These are phyloP conservation scores for Neoascochyta sp. DNA, from an alignment of 2,329 filamentous ascomycete species.

Conservation along the genomic window DNA sequence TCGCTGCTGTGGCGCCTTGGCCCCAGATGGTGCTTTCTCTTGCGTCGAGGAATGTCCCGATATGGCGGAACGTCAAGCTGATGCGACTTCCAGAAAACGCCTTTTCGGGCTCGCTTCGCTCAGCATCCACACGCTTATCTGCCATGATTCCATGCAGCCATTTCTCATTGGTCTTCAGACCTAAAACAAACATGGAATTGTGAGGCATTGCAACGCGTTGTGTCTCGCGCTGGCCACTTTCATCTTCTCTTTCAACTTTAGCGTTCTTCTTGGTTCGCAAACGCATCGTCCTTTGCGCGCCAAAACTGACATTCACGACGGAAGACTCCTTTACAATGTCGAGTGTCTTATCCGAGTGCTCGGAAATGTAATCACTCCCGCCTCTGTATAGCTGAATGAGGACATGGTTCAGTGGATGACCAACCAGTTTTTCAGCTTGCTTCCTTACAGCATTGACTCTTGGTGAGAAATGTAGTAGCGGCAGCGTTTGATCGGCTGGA, in stretches of 20 bases:
- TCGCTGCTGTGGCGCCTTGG: slow-evolving; percentile 76
- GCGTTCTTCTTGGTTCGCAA: slow-evolving; percentile 71
- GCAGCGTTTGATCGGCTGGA: slow-evolving; percentile 81
- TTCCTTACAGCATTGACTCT: slow-evolving; percentile 66
- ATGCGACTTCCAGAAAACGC: slow-evolving; percentile 75
- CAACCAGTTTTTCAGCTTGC: slow-evolving; percentile 66
- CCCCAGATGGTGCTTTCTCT: slow-evolving; percentile 77
- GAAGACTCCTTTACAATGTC: slow-evolving; percentile 78
- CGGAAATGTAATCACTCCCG: slow-evolving; percentile 86
- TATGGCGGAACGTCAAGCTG: slow-evolving; percentile 84
- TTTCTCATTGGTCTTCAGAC: slow-evolving; percentile 72
- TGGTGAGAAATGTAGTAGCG: slow-evolving; percentile 70
- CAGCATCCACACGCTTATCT: slow-evolving; percentile 68
- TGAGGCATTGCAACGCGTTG: slow-evolving; percentile 75
- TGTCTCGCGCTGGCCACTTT: slow-evolving; percentile 46
- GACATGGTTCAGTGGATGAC: slow-evolving; percentile 83
- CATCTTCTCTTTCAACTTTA: slow-evolving; percentile 20
- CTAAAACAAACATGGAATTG: slow-evolving; percentile 83
- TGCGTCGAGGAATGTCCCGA: slow-evolving; percentile 75
- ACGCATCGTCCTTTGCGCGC: slow-evolving; percentile 84
- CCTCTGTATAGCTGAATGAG: slow-evolving; percentile 91
- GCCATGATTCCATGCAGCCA: slow-evolving; percentile 92
- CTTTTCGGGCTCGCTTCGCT: slow-evolving; percentile 67
- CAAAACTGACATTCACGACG: slow-evolving; percentile 92
- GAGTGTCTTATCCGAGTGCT: slow-evolving; percentile 95